These are phyloP conservation scores for Cicer yamashitae DNA, from an alignment of 306 rosid species.

Conservation along the genomic window DNA sequence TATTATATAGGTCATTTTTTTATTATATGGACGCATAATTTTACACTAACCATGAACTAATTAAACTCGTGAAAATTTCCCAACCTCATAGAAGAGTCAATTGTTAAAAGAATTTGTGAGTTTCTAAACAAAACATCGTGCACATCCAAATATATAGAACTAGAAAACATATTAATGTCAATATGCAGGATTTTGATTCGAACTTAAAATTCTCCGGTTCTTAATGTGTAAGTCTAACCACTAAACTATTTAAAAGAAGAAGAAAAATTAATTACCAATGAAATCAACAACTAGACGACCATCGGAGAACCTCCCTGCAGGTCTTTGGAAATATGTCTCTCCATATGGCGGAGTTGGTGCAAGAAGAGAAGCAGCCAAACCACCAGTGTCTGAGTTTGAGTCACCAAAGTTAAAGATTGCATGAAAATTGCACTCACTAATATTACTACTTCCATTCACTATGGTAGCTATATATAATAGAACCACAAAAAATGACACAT, in stretches of 20 bases:
- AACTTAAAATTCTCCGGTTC: too few relatives aligned
- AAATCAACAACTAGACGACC: slow-evolving; percentile 60
- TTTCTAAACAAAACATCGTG: too few relatives aligned
- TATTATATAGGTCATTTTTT: too few relatives aligned
- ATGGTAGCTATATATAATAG: slow-evolving; percentile 11
- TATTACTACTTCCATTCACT: slow-evolving; percentile 8
- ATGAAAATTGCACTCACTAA: slow-evolving; percentile 46
- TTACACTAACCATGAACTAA: too few relatives aligned
- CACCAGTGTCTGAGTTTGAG: slow-evolving; percentile 66
- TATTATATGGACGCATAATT: too few relatives aligned
- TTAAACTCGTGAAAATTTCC: too few relatives aligned
- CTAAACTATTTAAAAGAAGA: too few relatives aligned
- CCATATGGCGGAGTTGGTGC: slow-evolving; percentile 55
- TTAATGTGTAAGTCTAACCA: too few relatives aligned
- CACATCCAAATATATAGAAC: too few relatives aligned
- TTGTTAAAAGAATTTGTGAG: too few relatives aligned
- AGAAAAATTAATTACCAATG: slow-evolving; percentile 37
- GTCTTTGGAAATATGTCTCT: slow-evolving; percentile 53
- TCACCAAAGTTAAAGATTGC: slow-evolving; percentile 67
- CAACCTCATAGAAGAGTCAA: too few relatives aligned
- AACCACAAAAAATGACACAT: not conserved
- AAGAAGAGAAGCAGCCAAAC: slow-evolving; percentile 29
- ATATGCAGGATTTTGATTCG: too few relatives aligned
- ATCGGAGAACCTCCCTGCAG: slow-evolving; percentile 55
- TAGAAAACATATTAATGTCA: not conserved